Evolutionary conservation across 257 asterid genomes (phyloP), one percentile per base, ranked within the genome.

Genomic region (Solanum sejunctum): DNA sequence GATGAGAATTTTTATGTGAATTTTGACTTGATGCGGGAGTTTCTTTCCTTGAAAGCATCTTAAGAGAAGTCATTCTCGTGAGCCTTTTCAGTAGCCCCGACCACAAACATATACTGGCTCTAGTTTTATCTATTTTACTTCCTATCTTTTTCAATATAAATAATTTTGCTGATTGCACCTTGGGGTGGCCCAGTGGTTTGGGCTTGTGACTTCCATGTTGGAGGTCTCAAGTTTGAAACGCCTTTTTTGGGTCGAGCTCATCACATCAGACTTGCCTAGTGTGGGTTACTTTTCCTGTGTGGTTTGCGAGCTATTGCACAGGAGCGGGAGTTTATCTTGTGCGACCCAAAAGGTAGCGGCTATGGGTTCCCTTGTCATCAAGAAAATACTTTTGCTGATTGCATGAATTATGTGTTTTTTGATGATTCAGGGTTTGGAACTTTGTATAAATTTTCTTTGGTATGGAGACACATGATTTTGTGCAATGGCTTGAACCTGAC

Each of bases 401-500:
- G 67, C 57, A 15, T 84, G 49, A 12, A 70, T 52, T 84, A 28
- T 75, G 55, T 84, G 12, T 60, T 21, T 66, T 54, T 11, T 58
- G 83, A 60, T 78, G 72, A 77, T 55, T 41, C 72, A 83, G 83
- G 83, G 75, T 77, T 21, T 64, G 82, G 77, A 80, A 69, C 79
- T 54, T 78, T 67, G 72, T 49, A 41, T 41, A 54, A 21, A 58
- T 49, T 78, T 21, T 16, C 71, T 49, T 60, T 45, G 23, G 8
- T 21, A 86, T 87, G 84, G 94, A 88, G 83, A 84, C 70, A 63
- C 28, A 85, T 64, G 92, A 93, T 83, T 94, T 93, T 81, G 12
- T 95, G 87, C 84, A 88, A 85, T 87, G 84, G 87, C 92, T 93
- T 32, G 95, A 87, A 86, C 43, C 82, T 3, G 97, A 93, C 69